Base-by-base conservation (phyloP, 169 alveolate species). In the Cryptosporidium viatorum region DNA sequence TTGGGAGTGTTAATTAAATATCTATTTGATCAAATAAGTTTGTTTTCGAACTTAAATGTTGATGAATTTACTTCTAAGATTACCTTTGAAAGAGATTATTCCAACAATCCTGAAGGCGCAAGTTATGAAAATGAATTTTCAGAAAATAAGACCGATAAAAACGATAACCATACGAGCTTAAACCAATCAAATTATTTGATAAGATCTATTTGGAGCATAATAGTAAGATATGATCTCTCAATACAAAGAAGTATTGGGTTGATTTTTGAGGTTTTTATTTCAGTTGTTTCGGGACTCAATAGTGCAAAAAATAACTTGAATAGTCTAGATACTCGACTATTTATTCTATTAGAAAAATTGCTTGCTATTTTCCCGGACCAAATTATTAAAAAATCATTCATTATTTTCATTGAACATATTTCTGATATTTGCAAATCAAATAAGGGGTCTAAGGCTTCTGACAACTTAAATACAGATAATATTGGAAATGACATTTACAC, bases 191-290 rank as follows among this genome's bases (percentile, higher is more conserved):
- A 71, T n/a, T 23, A 29, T 35, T 9, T 51, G 3, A 58, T 55
- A 4, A 59, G 1, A 37, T 37, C n/a, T 35, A 58, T 80, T 80
- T 80, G 73, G 89, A 33, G 23, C 26, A 39, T 65, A 2, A 80
- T 80, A 23, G 8, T 65, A 23, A 65, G 75, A 50, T 80, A 41
- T 80, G 89, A 80, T 39, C 59, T 80, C 51, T 80, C 89, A 9
- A 80, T 80, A 45, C 89, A 80, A 45, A 59, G 89, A 26, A 62
- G 69, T n/a, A 65, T 80, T 37, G 89, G 89, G 14, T 58, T 80
- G 21, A 60, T 80, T 48, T 80, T 80, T 65, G 89, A 80, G 16
- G 89, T 80, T 23, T 80, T 80, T 65, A 80, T 80, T 48, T 37
- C 75, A 59, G 31, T n/a, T 12, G 33, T 23, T 31, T 73, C 86